Evolutionary conservation across 345 rosid genomes (phyloP), one percentile per base, ranked within the genome.

Genomic region (Citrus trifoliata): DNA sequence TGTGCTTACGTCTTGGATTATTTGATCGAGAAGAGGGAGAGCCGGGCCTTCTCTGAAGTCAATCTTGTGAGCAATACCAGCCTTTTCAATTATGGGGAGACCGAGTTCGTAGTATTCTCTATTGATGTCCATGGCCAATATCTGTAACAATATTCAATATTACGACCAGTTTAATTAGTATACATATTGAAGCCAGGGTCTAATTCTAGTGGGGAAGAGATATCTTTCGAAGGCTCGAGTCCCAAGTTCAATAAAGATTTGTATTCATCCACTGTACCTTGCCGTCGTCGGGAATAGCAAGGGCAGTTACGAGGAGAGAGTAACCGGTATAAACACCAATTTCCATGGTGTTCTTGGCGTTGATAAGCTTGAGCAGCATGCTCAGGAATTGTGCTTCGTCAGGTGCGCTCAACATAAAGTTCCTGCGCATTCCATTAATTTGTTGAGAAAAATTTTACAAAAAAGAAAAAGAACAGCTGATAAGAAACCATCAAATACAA

Each of bases 341-440:
- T 86, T 95, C 99, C 97, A 93, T 95, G 48, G 98, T 95, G 88
- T 92, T 92, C 88, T 95, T 93, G 71, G 99, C 99, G 82, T 95
- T 92, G 81, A 93, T 86, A 12, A 95, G 93, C 86, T 95, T 95
- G 61, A 95, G 85, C 25, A 95, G 86, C 99, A 95, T 92, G 93
- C 80, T 89, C 83, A 95, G 77, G 82, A 95, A 93, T 82, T 95
- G 98, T 42, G 93, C 98, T 85, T 91, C 98, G 61, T 95, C 99
- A 4, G 98, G 94, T 22, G 98, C 90, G 70, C 98, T 92, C 1
- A 93, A 88, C 98, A 93, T 93, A 46, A 89, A 71, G 85, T 92
- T 93, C 98, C 98, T 95, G 85, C 55, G 84, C 71, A n/a, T 21
- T 21, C 3, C 21, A 18, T 33, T 33, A 6, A 30, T 65, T 21